A percentile compares a stretch with the other conserved stretches of the same genome.
phyloP scores from a whole-genome alignment of 768 basidiomycete genomes.

The Amanita brunnescens region DNA sequence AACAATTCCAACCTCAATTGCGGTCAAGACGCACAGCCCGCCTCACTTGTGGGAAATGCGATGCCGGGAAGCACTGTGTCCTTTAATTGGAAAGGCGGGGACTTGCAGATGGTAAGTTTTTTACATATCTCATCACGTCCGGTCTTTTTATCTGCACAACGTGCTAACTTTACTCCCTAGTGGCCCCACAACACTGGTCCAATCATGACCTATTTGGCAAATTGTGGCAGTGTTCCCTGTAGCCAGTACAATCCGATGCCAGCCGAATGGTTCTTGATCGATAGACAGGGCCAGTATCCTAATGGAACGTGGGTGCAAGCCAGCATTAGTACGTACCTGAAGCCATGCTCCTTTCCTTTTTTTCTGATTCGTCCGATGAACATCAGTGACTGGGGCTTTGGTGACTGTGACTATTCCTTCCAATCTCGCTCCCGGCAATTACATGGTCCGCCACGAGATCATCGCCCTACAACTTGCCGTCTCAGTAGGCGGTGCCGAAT shows the following conservation, averaged over 20 bases:
- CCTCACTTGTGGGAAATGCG: conserved; percentile 35
- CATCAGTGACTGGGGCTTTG: conserved; percentile 30
- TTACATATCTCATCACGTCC: conserved; percentile 6
- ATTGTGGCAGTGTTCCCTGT: conserved; percentile 35
- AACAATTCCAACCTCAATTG: conserved; percentile 35
- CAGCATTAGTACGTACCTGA: neutral
- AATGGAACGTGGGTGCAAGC: conserved; percentile 13
- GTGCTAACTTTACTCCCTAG: conserved; percentile 3
- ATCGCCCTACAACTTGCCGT: conserved; percentile 65
- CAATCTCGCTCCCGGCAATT: conserved; percentile 56
- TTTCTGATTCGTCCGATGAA: neutral
- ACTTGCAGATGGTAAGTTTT: conserved; percentile 9
- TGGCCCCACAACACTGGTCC: conserved; percentile 23
- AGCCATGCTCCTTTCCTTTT: neutral
- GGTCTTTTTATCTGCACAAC: conserved; percentile 2
- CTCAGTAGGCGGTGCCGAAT: conserved; percentile 59
- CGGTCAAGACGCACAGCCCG: conserved; percentile 34
- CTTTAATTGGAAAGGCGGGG: conserved; percentile 35
- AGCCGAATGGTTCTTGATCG: conserved; percentile 50
- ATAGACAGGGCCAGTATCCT: conserved; percentile 25
- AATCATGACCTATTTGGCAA: conserved; percentile 28
- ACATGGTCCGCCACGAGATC: conserved; percentile 73
- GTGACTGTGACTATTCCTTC: conserved; percentile 37
- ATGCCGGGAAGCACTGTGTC: conserved; percentile 36
- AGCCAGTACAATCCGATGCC: conserved; percentile 31